These are phyloP conservation scores for Phytopythium oedochilum DNA, from an alignment of 352 stramenopile species.

Conservation along the genomic window DNA sequence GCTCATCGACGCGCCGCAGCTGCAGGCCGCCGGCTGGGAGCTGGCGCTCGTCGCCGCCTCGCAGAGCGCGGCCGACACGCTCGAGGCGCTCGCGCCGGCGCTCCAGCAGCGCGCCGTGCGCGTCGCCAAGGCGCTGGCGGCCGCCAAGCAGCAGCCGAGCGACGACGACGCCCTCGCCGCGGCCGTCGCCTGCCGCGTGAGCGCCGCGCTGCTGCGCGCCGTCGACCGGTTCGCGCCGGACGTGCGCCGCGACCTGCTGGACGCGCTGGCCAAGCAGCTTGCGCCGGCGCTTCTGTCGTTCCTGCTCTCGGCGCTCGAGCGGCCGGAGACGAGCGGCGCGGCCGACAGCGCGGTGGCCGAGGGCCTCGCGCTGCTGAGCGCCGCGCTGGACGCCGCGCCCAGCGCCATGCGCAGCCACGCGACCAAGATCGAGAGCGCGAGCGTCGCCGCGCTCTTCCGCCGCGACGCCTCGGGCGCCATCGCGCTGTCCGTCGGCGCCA, in stretches of 20 bases:
- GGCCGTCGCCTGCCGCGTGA: conserved; percentile 36
- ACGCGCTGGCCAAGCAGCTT: conserved; percentile 51
- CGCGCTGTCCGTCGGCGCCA: conserved; percentile 6
- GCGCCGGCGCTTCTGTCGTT: conserved; percentile 42
- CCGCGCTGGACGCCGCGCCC: conserved; percentile 45
- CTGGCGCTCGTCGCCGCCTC: conserved; percentile 51
- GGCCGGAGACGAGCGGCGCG: conserved; percentile 12
- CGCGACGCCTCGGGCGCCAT: background rate
- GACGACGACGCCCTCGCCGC: conserved; percentile 21
- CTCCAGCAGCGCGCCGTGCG: conserved; percentile 66
- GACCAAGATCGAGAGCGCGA: conserved; percentile 62
- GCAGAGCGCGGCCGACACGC: conserved; percentile 50
- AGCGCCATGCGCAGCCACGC: conserved; percentile 51
- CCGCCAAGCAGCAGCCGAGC: conserved; percentile 9
- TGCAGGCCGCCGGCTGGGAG: conserved; percentile 51
- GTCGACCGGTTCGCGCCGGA: conserved; percentile 51
- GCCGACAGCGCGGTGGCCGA: conserved; percentile 21
- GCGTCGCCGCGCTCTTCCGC: conserved; percentile 20
- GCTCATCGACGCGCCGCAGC: conserved; percentile 36
- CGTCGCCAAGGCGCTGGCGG: conserved; percentile 59
- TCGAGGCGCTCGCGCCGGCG: conserved; percentile 50
- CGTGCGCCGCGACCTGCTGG: conserved; percentile 51
- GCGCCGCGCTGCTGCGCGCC: conserved; percentile 37
- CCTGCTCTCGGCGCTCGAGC: conserved; percentile 19
- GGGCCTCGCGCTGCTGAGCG: conserved; percentile 35